Evolutionary conservation across 371 early-diverging fungal species (phyloP).

Genomic region (Apophysomyces trapeziformis): DNA sequence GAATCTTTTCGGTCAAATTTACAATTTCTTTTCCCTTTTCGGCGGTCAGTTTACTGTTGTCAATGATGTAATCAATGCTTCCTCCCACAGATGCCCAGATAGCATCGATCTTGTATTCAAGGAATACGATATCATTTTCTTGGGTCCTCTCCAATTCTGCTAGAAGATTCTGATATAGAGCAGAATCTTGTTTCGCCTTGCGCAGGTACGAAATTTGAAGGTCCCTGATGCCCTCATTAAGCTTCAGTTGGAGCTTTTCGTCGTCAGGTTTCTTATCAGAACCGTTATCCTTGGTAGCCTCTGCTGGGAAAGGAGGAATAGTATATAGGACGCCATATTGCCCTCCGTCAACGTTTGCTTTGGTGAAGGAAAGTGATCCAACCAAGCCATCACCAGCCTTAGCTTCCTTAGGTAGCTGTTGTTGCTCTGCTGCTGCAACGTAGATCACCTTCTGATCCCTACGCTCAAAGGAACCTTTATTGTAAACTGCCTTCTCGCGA

Average conservation of each 20-base stretch:
- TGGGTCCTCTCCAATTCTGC: conserved; percentile 61
- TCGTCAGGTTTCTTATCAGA: conserved; percentile 46
- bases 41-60: conserved; percentile 39
- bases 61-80: conserved; percentile 41
- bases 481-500: conserved; percentile 45
- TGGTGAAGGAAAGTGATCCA: conserved; percentile 67
- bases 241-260: conserved; percentile 54
- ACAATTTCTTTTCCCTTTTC: conserved; percentile 54
- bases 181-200: conserved; percentile 68
- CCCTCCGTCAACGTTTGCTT: conserved; percentile 59
- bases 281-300: conserved; percentile 20
- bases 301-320: conserved; percentile 50
- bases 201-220: conserved; percentile 80
- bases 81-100: conserved; percentile 62
- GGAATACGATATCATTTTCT: conserved; percentile 48
- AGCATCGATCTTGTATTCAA: conserved; percentile 63
- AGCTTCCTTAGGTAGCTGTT: conserved; percentile 68
- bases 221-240: conserved; percentile 78
- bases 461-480: conserved; percentile 45
- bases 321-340: conserved; percentile 65
- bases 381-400: conserved; percentile 80
- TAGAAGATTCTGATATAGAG: conserved; percentile 60
- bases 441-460: conserved; percentile 40
- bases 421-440: conserved; percentile 44
- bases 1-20: conserved; percentile 57